Percentiles rank a stretch among this genome's conserved stretches.
Evolutionary conservation across 139 green algal genomes (phyloP).

Genomic region (Closterium sp.): DNA sequence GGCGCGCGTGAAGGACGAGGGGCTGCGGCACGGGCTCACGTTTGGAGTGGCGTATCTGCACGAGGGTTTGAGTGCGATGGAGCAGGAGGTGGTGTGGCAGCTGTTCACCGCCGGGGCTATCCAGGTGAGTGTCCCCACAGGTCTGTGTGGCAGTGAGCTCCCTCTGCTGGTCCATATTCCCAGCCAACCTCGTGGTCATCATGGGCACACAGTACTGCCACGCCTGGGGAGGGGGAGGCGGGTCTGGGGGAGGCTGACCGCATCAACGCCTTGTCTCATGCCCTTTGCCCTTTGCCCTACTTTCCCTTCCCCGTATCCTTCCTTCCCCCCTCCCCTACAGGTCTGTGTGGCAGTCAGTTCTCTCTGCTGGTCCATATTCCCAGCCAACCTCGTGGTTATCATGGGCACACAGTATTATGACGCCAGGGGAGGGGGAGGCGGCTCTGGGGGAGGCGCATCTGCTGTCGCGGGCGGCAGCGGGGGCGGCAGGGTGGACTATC

Average conservation of each 20-base stretch:
- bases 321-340: neutral
- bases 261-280: no score
- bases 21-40: slow-evolving; percentile 70
- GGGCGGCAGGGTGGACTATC: slow-evolving; percentile 81
- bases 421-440: slow-evolving; percentile 14
- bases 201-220: slow-evolving; percentile 87
- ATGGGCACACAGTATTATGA: slow-evolving; percentile 94
- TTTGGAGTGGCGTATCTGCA: slow-evolving; percentile 89
- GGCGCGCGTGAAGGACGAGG: slow-evolving; percentile 69
- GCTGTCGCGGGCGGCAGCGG: slow-evolving; percentile 33
- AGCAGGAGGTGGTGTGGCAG: slow-evolving; percentile 75
- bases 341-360: slow-evolving; percentile 80
- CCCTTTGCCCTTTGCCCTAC: neutral
- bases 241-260: no score
- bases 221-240: no score
- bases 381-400: slow-evolving; percentile 82
- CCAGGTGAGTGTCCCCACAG: slow-evolving; percentile 53
- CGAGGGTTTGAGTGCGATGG: slow-evolving; percentile 70
- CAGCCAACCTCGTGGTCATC: slow-evolving; percentile 81
- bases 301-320: neutral
- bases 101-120: slow-evolving; percentile 88
- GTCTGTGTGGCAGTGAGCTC: slow-evolving; percentile 80
- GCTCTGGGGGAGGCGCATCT: neutral
- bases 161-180: slow-evolving; percentile 77
- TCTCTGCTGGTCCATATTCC: slow-evolving; percentile 77